A percentile compares a stretch with the other conserved stretches of the same genome.
phyloP scores from a whole-genome alignment of 2,329 filamentous ascomycete genomes.

The Coniochaeta hoffmannii region DNA sequence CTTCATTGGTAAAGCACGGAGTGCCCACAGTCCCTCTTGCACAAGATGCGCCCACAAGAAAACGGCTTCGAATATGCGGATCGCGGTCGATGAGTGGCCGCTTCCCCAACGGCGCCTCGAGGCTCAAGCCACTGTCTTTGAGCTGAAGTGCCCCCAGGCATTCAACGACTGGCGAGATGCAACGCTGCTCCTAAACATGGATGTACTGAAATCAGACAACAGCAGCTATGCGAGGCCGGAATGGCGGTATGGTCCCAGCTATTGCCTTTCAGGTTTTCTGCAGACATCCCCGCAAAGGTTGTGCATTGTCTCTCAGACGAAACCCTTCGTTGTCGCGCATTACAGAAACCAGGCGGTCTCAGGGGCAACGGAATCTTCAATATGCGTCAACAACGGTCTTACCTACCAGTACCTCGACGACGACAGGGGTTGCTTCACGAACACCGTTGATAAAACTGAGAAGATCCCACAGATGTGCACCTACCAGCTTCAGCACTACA shows the following conservation, averaged over 20 bases:
- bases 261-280: neutral
- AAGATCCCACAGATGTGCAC: constrained; percentile 27
- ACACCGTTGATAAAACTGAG: constrained; percentile 8
- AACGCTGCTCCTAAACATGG: constrained; percentile 31
- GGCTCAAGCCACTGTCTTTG: constrained; percentile 43
- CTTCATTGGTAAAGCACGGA: neutral
- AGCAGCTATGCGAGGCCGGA: neutral
- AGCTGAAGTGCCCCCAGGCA: constrained; percentile 32
- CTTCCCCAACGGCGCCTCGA: constrained; percentile 25
- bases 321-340: constrained; percentile 28
- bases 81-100: constrained; percentile 50
- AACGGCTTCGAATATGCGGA: constrained; percentile 29
- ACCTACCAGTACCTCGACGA: constrained; percentile 30
- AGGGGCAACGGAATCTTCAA: constrained; percentile 18
- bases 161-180: constrained; percentile 42
- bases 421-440: constrained; percentile 6
- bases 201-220: constrained; percentile 25
- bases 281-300: neutral
- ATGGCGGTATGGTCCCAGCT: neutral
- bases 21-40: constrained; percentile 17
- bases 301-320: constrained; percentile 24
- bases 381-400: constrained; percentile 40
- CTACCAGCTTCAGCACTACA: constrained; percentile 25
- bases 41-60: constrained; percentile 24
- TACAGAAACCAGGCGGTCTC: constrained; percentile 17